Percentiles rank a stretch among this genome's conserved stretches.
phyloP scores from a whole-genome alignment of 257 asterid genomes.

The Fraxinus anomala region DNA sequence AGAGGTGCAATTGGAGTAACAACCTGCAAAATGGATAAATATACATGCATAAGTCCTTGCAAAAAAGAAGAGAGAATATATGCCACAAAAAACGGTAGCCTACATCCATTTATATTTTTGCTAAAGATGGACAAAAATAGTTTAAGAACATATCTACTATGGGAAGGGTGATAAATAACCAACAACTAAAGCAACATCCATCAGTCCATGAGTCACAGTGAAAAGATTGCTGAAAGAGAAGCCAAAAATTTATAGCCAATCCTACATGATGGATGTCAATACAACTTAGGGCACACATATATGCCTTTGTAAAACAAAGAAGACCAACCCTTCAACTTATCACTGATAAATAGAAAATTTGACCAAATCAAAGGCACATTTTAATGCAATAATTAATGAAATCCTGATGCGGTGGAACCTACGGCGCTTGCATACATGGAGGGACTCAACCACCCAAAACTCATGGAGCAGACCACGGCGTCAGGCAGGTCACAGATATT shows the following conservation, averaged over 20 bases:
- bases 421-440: no score
- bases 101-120: not conserved
- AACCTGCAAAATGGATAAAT: slow-evolving; percentile 62
- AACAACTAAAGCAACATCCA: not conserved
- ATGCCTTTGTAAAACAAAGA: not conserved
- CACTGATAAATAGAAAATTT: not conserved
- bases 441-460: no score
- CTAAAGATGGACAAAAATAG: not conserved
- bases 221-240: not conserved
- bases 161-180: not conserved
- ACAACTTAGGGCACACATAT: not conserved
- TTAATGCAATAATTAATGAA: no score
- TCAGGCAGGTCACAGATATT: no score
- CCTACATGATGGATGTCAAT: not conserved
- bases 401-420: no score
- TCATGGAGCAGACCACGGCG: no score
- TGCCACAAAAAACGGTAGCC: not conserved
- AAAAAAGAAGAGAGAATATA: not conserved
- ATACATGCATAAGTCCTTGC: not conserved
- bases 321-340: not conserved
- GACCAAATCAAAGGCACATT: not conserved
- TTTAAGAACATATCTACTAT: not conserved
- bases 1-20: slow-evolving; percentile 98
- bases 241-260: not conserved
- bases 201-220: not conserved